These are phyloP conservation scores for Pythium dissimile DNA, from an alignment of 352 stramenopile genomes.

Conservation along the genomic window DNA sequence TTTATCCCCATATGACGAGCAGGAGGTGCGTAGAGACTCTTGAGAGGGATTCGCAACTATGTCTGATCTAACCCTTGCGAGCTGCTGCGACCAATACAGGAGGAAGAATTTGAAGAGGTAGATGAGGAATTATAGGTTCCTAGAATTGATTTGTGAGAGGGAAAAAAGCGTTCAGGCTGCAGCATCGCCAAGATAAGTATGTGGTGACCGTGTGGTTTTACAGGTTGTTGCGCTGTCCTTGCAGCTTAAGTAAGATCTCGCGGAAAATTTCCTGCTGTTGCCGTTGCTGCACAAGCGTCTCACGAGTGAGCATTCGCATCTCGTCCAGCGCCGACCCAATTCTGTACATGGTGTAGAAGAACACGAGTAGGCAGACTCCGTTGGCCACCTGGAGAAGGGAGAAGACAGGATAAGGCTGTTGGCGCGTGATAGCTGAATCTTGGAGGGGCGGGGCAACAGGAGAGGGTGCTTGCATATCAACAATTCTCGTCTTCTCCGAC, in stretches of 20 bases:
- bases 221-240: neutral
- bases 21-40: slow-evolving; percentile 24
- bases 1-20: slow-evolving; percentile 53
- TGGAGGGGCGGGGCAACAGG: no score
- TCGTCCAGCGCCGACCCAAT: slow-evolving; percentile 52
- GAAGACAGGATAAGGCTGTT: slow-evolving; percentile 1
- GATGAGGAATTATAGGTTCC: slow-evolving; percentile 33
- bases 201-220: no score
- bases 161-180: no score
- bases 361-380: slow-evolving; percentile 54
- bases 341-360: slow-evolving; percentile 69
- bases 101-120: slow-evolving; percentile 37
- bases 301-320: slow-evolving; percentile 54
- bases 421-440: neutral
- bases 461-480: no score
- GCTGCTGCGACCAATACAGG: neutral
- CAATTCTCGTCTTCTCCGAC: no score
- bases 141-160: no score
- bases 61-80: neutral
- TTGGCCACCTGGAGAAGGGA: slow-evolving; percentile 36
- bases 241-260: slow-evolving; percentile 47
- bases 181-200: no score
- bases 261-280: slow-evolving; percentile 68
- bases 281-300: slow-evolving; percentile 51
- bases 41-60: neutral